Evolutionary conservation across 352 stramenopile species (phyloP), one percentile per base, ranked within the genome.

Genomic region (Pythium monospermum): DNA sequence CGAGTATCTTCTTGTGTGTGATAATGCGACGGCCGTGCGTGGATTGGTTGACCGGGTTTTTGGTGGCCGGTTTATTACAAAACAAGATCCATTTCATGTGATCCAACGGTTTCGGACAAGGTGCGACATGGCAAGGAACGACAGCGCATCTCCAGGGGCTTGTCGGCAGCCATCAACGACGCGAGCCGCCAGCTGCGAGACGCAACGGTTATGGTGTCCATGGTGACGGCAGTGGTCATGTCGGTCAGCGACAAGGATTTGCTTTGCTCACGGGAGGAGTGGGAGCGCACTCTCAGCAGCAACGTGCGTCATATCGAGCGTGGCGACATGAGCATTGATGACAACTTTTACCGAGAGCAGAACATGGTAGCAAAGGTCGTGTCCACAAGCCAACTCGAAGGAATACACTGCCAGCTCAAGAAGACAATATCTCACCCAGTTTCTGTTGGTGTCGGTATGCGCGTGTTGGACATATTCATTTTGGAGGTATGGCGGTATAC

Each of bases 31-130:
- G 6, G 8, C 25, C 6, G 40, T 47, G 19, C 6, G 25, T 11
- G 40, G 22, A 23, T 16, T 32, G 13, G 23, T 27, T 23, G 8
- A 47, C 6, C 18, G 12, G 12, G 26, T 49, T 23, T 49, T 49
- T 26, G 42, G 25, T 12, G 42, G 26, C 4, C 25, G 27, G 2
- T 25, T 49, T 7, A 12, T 32, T 2, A 37, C 23, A 15, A 49
- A 49, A 19, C 42, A 38, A 23, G 42, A 49, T 30, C 42, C 42
- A 2, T 37, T 49, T 37, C 42, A 49, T 32, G 42, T 49, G 3
- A 49, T 49, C 27, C 42, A 49, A 19, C 42, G 26, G 8, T 49
- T 49, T 19, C 42, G 6, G 42, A 49, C 7, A 49, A 49, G n/a
- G 27, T 49, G 25, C 23, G 25, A 5, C 42, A 13, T n/a, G 42